Evolutionary conservation across 2,329 filamentous ascomycete genomes (phyloP), one percentile per base, ranked within the genome.

Genomic region (Calonectria crousiana): DNA sequence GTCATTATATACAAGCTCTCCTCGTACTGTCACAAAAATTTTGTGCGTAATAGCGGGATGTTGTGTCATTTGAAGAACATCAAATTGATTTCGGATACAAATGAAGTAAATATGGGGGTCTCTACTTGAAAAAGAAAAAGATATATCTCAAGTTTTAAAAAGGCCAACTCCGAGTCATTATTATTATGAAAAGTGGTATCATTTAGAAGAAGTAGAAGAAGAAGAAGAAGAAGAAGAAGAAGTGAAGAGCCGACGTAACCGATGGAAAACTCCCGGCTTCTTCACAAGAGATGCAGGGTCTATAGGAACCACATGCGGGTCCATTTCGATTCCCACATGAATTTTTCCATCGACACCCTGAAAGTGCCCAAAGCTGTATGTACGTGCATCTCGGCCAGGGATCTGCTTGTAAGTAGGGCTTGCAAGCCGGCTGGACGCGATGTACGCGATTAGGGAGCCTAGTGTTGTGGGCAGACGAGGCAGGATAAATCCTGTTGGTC

Each of bases 391-490:
- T 10, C 34, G 34, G 0, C 49, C 53, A 0, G 70, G 71, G 0
- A 20, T 14, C 1, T 8, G 0, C 13, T 16, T 58, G 1, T 20
- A 67, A 0, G 6, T 6, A 0, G 67, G 13, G 0, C 28, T 49
- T 0, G 28, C 76, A 0, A 87, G 84, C 0, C 84, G 77, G 70
- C 89, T 90, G 0, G 88, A 86, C 0, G 88, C 87, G 3, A 90
- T 84, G 44, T 88, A 87, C 0, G 87, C 85, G 0, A 92, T 79
- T 0, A 88, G 73, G 0, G 88, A 86, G 0, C 85, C 90, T 0
- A 92, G 83, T 0, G 84, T 88, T 0, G 88, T 89, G 0, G 90
- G 91, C 79, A 92, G 82, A 0, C 88, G 82, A 0, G 89, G 87
- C 0, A 92, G 82, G 28, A 88, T 87, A 2, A 83, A 82, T 3